Evolutionary conservation across 2,329 filamentous ascomycete genomes (phyloP).

Genomic region (Dactylella cylindrospora): DNA sequence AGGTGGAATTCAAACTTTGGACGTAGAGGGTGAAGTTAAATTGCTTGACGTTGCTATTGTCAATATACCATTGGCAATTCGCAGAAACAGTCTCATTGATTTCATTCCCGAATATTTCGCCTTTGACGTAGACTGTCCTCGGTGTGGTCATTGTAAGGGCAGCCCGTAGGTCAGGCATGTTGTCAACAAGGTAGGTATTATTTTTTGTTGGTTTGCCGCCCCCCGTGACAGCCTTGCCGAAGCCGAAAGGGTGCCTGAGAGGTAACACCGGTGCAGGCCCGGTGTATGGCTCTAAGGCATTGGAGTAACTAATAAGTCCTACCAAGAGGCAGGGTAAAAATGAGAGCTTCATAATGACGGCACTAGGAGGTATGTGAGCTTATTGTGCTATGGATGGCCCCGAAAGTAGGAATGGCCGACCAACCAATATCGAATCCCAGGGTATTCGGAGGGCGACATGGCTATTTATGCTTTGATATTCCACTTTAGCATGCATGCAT

Average conservation of each 20-base stretch:
- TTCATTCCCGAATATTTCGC: slow-evolving; percentile 37
- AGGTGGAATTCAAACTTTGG: slow-evolving; percentile 38
- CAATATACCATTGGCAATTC: slow-evolving; percentile 44
- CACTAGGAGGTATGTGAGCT: too few species aligned
- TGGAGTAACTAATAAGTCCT: background rate
- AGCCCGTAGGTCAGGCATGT: slow-evolving; percentile 40
- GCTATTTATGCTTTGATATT: too few species aligned
- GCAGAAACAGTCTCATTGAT: slow-evolving; percentile 37
- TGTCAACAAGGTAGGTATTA: slow-evolving; percentile 40
- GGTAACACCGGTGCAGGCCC: slow-evolving; percentile 23
- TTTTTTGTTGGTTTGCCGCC: slow-evolving; percentile 26
- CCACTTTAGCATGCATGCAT: too few species aligned
- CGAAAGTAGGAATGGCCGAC: too few species aligned
- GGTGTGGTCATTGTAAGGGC: slow-evolving; percentile 31
- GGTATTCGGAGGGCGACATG: too few species aligned
- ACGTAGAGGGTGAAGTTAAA: slow-evolving; percentile 44
- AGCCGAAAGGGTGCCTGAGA: slow-evolving; percentile 38
- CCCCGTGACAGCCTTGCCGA: slow-evolving; percentile 33
- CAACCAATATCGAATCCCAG: too few species aligned
- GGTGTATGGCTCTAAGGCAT: slow-evolving; percentile 17
- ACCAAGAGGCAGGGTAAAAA: slow-evolving; percentile 1
- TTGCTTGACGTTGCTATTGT: slow-evolving; percentile 36
- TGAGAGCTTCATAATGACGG: slow-evolving; percentile 7
- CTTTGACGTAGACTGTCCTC: slow-evolving; percentile 42
- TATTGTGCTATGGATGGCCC: too few species aligned